Percentiles rank a stretch among this genome's conserved stretches.
These are phyloP conservation scores for Marchantia paleacea DNA, from an alignment of 225 moss, liverwort and hornwort genomes.

Conservation along the genomic window DNA sequence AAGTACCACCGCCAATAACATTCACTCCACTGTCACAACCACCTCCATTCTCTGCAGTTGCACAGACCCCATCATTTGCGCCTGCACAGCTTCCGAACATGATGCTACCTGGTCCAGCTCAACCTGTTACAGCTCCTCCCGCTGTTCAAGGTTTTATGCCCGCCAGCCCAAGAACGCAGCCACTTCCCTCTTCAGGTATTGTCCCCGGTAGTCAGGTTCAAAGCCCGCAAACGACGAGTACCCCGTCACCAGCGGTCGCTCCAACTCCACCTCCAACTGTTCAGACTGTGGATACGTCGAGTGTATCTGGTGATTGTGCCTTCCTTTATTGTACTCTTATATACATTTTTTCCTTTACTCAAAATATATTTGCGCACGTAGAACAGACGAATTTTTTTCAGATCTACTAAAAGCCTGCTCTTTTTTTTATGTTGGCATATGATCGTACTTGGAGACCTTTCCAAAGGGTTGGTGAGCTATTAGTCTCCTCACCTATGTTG, in stretches of 20 bases:
- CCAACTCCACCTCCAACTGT: slow-evolving; percentile 65
- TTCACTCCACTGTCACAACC: slow-evolving; percentile 22
- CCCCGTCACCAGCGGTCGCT: slow-evolving; percentile 39
- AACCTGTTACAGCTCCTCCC: slow-evolving; percentile 26
- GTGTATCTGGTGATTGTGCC: slow-evolving; percentile 55
- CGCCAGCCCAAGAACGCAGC: slow-evolving; percentile 32
- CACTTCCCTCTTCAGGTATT: slow-evolving; percentile 10
- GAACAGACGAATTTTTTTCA: too few relatives aligned
- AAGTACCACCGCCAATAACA: slow-evolving; percentile 11
- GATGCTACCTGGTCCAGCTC: slow-evolving; percentile 28
- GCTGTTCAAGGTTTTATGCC: slow-evolving; percentile 38
- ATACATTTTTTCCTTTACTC: background rate
- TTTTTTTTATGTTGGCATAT: too few relatives aligned
- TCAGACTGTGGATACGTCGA: slow-evolving; percentile 84
- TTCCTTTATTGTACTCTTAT: background rate
- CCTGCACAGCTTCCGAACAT: slow-evolving; percentile 16
- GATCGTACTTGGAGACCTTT: too few relatives aligned
- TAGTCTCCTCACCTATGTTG: too few relatives aligned
- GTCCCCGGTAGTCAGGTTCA: slow-evolving; percentile 19
- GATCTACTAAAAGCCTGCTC: too few relatives aligned
- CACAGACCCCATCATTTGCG: slow-evolving; percentile 4
- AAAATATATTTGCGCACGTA: too few relatives aligned
- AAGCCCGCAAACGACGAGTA: slow-evolving; percentile 31
- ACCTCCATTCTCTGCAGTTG: slow-evolving; percentile 3
- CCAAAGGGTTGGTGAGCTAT: too few relatives aligned